Evolutionary conservation across 371 early-diverging fungal species (phyloP).

Genomic region (Chytridium lagenaria): DNA sequence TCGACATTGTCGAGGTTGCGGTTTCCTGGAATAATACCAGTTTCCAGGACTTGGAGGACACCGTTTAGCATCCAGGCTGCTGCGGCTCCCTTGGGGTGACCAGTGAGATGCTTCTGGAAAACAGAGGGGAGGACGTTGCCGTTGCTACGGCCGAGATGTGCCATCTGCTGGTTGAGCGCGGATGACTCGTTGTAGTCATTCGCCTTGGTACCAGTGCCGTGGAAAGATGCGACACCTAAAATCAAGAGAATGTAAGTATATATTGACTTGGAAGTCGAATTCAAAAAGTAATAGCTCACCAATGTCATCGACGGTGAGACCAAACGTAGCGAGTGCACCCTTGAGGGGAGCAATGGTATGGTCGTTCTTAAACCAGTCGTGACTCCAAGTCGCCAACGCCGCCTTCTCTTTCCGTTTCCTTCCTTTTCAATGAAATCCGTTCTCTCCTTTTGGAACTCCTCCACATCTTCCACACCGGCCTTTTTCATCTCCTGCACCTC

Average conservation of each 20-base stretch:
- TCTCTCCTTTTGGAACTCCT: constrained; percentile 78
- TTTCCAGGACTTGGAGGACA: constrained; percentile 83
- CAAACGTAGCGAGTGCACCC: constrained; percentile 89
- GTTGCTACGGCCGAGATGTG: constrained; percentile 86
- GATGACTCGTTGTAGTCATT: constrained; percentile 96
- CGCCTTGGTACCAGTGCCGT: constrained; percentile 95
- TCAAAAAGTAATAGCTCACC: constrained; percentile 34
- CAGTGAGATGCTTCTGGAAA: constrained; percentile 95
- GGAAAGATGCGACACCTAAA: constrained; percentile 91
- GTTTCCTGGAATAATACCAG: constrained; percentile 93
- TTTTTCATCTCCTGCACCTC: constrained; percentile 78
- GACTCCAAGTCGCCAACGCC: constrained; percentile 82
- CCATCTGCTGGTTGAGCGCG: constrained; percentile 86
- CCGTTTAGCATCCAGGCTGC: constrained; percentile 99
- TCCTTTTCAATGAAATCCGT: constrained; percentile 85
- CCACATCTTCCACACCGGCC: constrained; percentile 63
- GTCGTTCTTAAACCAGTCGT: constrained; percentile 87
- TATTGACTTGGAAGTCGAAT: not conserved
- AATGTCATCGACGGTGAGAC: constrained; percentile 92
- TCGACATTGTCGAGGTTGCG: constrained; percentile 96
- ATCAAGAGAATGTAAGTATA: not conserved
- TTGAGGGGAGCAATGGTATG: constrained; percentile 88
- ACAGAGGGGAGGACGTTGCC: constrained; percentile 84
- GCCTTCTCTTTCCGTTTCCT: constrained; percentile 77
- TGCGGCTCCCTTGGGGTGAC: constrained; percentile 97